Conservation (phyloP, 495 filamentous ascomycete species). For the Neurospora discreta region DNA sequence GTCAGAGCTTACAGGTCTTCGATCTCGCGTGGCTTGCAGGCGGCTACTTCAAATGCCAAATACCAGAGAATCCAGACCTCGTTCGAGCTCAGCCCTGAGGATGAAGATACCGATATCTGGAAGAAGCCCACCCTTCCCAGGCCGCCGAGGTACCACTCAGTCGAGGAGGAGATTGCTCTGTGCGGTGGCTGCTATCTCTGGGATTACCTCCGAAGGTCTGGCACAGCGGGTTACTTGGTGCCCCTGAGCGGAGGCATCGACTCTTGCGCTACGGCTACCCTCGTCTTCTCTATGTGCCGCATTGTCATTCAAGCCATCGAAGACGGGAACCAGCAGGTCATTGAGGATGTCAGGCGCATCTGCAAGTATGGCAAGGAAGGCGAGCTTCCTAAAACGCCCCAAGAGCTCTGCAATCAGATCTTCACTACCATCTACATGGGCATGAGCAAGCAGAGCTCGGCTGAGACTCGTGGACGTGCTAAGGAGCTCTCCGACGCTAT, state of each 20-base stretch:
- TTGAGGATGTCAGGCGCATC: constrained; percentile 56
- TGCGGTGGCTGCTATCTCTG: constrained; percentile 67
- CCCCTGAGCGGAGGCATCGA: constrained; percentile 69
- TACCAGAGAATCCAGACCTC: constrained; percentile 29
- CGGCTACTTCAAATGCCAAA: constrained; percentile 26
- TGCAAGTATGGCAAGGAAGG: constrained; percentile 41
- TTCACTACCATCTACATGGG: constrained; percentile 80
- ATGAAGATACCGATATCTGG: constrained; percentile 19
- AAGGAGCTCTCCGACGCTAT: constrained; percentile 56
- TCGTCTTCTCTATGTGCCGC: constrained; percentile 71
- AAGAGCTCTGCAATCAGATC: constrained; percentile 51
- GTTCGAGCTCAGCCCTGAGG: constrained; percentile 30
- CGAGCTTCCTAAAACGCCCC: constrained; percentile 43
- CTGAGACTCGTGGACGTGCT: constrained; percentile 63
- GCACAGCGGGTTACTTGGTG: constrained; percentile 45
- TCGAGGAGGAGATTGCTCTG: constrained; percentile 68
- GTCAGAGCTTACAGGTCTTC: constrained; percentile 46
- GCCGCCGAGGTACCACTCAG: constrained; percentile 42
- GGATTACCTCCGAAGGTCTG: constrained; percentile 68
- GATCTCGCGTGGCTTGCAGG: constrained; percentile 47
- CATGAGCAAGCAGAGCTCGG: constrained; percentile 54
- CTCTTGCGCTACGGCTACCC: constrained; percentile 44
- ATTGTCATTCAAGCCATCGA: constrained; percentile 56
- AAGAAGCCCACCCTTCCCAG: constrained; percentile 21
- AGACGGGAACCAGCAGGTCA: constrained; percentile 51